Base-by-base conservation (phyloP, 495 filamentous ascomycete species). In the Podospora australis region DNA sequence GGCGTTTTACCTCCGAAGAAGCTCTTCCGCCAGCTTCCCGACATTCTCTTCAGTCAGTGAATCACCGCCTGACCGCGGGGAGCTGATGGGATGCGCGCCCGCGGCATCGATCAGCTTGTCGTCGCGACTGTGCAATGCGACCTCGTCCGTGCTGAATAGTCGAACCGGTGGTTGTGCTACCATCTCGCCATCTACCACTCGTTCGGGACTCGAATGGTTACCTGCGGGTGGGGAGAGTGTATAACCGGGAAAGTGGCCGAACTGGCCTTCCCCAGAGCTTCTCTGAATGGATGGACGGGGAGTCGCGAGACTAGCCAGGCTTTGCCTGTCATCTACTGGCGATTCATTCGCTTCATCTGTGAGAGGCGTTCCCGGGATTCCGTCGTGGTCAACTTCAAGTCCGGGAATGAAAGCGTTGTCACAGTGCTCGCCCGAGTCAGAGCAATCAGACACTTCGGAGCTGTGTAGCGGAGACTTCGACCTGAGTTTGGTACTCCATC, bases 401-500 rank as follows among this genome's bases (percentile, higher is more conserved):
- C 40, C 40, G 4, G 40, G 40, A 13, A 43, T 43, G 3, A 0
- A 13, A 10, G 40, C 40, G 17, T 43, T 43, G 17, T 43, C 40
- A 17, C 40, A 43, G 20, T 43, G 40, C 21, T 26, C 40, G n/a
- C 40, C 40, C 21, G 40, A 21, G 8, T 43, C 40, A 4, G 40
- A 43, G 17, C 40, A 43, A 7, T 43, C 40, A 13, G 38, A 40
- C 3, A 19, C 22, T 6, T 6, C 6, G 6, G 38, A 40, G 26
- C 26, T 29, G 26, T 29, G 26, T 6, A 11, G 6, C 26, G 26
- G 26, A 6, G 26, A 29, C 6, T 6, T 13, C n/a, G n/a, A 28
- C 23, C 40, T 43, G 10, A n/a, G 11, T 16, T 43, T 43, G 11
- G 53, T 50, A 11, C 58, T 57, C 71, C 80, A 84, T 21, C 79